These are phyloP conservation scores for Shiraia sp. DNA, from an alignment of 2,329 filamentous ascomycete genomes.

Conservation along the genomic window DNA sequence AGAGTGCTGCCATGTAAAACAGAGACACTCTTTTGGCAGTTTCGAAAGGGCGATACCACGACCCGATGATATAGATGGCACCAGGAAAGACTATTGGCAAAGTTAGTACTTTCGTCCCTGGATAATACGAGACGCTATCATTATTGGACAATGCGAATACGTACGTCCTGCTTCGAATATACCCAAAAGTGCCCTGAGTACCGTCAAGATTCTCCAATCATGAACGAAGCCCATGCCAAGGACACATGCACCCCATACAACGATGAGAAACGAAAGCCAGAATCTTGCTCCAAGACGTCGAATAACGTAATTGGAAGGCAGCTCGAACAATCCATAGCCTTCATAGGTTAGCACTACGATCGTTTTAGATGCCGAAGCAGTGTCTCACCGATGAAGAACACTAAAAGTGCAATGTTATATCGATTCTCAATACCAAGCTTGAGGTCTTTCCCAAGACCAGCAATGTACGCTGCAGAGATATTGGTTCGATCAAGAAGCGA, in stretches of 20 bases:
- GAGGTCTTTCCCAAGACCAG: slow-evolving; percentile 19
- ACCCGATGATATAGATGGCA: slow-evolving; percentile 28
- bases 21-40: slow-evolving; percentile 29
- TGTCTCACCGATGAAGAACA: slow-evolving; percentile 34
- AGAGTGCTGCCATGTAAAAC: slow-evolving; percentile 33
- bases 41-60: slow-evolving; percentile 32
- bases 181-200: slow-evolving; percentile 24
- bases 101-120: too few relatives aligned
- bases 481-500: slow-evolving; percentile 30
- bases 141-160: too few relatives aligned
- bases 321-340: slow-evolving; percentile 37
- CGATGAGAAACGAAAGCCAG: slow-evolving; percentile 36
- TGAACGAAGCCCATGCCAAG: slow-evolving; percentile 32
- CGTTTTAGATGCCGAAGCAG: not conserved
- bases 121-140: too few relatives aligned
- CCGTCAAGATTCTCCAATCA: slow-evolving; percentile 22
- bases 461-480: slow-evolving; percentile 28
- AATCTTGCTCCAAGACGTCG: slow-evolving; percentile 34
- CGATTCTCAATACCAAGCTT: slow-evolving; percentile 18
- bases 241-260: slow-evolving; percentile 27
- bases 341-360: not conserved
- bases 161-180: slow-evolving; percentile 30
- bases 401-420: slow-evolving; percentile 37
- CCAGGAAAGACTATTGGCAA: slow-evolving; percentile 23
- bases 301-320: slow-evolving; percentile 38